Evolutionary conservation across 2,329 filamentous ascomycete genomes (phyloP), one percentile per base, ranked within the genome.

Genomic region (Triangularia verruculosa): DNA sequence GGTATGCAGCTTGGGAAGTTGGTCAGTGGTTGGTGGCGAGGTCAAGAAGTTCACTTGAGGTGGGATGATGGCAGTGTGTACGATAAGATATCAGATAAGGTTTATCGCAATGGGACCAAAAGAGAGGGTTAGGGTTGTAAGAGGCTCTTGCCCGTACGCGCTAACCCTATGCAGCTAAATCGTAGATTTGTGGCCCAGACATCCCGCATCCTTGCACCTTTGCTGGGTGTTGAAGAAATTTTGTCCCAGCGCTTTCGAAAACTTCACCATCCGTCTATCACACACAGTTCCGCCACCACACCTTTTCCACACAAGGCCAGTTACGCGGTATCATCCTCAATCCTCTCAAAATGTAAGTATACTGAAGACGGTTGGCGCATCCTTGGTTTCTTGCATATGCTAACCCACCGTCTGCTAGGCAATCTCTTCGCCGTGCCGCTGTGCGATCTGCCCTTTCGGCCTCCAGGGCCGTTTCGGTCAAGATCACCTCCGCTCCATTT

Each of bases 361-460:
- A 22, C 5, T 20, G n/a, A 47, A 20, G 4, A 7, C 5, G 11
- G 20, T 47, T 6, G 9, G n/a, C 39, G 1, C n/a, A 20, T 20
- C 9, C 2, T 47, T 12, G 4, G 11, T 47, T 7, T 47, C 39
- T 20, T 20, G 15, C 39, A 47, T 2, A 47, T 8, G n/a, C n/a
- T 47, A 47, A 47, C 39, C 39, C 13, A 17, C 39, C 13, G n/a
- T 47, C 39, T 47, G n/a, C 39, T 32, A 77, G 74, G 75, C 69
- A 75, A 61, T 73, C 72, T 22, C 55, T 77, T 54, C 74, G 75
- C 66, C 73, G 74, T 63, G 70, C 71, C 56, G 71, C 71, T 43
- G 59, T 76, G 61, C 70, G 75, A 62, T 72, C 72, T 27, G 74
- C 72, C 67, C 62, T 72, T 28, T 70, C 73, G 47, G 74, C 72